Conservation (phyloP, 202 grass and related monocot genomes). For the Carex arenaria region DNA sequence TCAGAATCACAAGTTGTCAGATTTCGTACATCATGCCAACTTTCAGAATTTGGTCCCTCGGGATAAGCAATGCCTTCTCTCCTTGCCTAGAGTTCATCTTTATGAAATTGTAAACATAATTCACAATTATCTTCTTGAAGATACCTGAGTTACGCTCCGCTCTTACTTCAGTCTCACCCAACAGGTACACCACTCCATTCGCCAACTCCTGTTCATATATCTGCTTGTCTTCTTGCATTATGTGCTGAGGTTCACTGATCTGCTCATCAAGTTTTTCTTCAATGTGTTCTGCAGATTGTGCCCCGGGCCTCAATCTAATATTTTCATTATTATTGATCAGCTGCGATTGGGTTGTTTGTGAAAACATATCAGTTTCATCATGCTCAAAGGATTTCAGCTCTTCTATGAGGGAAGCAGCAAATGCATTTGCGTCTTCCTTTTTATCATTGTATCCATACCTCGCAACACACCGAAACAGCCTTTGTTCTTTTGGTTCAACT, state of each 20-base stretch:
- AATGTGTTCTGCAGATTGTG: neutral
- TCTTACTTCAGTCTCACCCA: constrained; percentile 49
- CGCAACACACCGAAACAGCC: constrained; percentile 53
- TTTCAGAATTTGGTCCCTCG: constrained; percentile 59
- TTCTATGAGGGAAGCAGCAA: constrained; percentile 36
- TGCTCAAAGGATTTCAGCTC: constrained; percentile 42
- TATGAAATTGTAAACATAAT: constrained; percentile 57
- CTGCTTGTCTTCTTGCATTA: constrained; percentile 26
- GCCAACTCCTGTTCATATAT: constrained; percentile 44
- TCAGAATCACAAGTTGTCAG: neutral
- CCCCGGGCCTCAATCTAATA: neutral
- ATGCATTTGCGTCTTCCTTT: constrained; percentile 36
- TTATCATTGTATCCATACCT: constrained; percentile 65
- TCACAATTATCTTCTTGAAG: constrained; percentile 46
- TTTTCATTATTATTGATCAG: neutral
- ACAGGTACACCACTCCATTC: constrained; percentile 64
- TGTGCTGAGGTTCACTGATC: neutral
- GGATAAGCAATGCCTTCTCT: constrained; percentile 39
- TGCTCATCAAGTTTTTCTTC: neutral
- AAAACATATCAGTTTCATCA: constrained; percentile 32
- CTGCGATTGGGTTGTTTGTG: neutral
- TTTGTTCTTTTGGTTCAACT: constrained; percentile 9
- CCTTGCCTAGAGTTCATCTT: constrained; percentile 58
- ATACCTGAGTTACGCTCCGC: constrained; percentile 32
- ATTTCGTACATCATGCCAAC: constrained; percentile 71